A percentile compares a stretch with the other conserved stretches of the same genome.
Conservation (phyloP, 495 filamentous ascomycete species). For the Aspergillus homomorphus region DNA sequence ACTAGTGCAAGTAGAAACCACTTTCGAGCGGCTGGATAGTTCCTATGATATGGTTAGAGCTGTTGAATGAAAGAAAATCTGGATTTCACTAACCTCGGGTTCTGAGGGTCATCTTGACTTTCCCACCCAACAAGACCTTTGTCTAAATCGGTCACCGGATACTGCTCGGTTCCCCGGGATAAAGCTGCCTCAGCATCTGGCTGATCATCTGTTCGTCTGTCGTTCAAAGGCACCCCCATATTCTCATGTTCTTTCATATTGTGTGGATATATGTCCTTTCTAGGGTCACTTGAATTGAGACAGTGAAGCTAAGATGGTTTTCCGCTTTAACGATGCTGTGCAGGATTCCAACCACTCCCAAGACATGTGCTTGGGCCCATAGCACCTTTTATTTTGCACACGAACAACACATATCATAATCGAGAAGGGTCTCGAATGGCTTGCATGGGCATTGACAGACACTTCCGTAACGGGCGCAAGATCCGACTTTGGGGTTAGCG, state of each 20-base stretch:
- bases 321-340: not conserved
- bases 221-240: not conserved
- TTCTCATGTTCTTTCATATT: not conserved
- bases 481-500: not conserved
- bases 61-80: not conserved
- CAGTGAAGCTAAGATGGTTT: not conserved
- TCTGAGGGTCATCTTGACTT: slow-evolving; percentile 12
- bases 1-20: slow-evolving; percentile 12
- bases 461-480: not conserved
- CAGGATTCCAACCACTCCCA: too few species aligned
- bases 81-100: slow-evolving; percentile 11
- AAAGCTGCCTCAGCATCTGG: not conserved
- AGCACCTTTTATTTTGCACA: not conserved
- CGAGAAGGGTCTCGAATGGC: not conserved
- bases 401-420: not conserved
- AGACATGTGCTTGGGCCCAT: not conserved
- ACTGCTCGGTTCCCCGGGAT: not conserved
- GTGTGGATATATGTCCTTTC: not conserved
- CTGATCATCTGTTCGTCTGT: not conserved
- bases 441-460: not conserved
- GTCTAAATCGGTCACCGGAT: slow-evolving; percentile 10
- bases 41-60: slow-evolving; percentile 4
- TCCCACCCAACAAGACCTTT: slow-evolving; percentile 18
- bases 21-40: slow-evolving; percentile 8
- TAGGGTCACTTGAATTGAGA: not conserved